phyloP scores from a whole-genome alignment of 73 alveolate genomes.

The Stentor roeselii region DNA sequence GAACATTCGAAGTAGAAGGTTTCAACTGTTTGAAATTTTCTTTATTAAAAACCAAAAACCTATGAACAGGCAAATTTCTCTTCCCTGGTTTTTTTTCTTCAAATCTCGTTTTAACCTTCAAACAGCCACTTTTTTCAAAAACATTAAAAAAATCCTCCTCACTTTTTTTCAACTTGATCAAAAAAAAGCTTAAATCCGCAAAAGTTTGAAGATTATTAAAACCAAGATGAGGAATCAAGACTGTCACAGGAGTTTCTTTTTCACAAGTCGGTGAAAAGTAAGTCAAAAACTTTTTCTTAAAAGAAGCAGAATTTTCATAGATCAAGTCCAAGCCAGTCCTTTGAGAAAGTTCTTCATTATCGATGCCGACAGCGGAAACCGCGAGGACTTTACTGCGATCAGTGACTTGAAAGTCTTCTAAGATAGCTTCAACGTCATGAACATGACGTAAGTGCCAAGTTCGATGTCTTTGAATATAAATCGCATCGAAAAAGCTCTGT shows the following conservation, averaged over 20 bases:
- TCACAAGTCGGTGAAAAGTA: not conserved
- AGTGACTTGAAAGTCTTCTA: not conserved
- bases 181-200: not conserved
- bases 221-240: not conserved
- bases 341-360: not conserved
- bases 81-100: not conserved
- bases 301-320: not conserved
- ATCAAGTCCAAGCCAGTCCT: not conserved
- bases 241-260: not conserved
- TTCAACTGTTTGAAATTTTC: not conserved
- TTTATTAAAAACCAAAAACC: not conserved
- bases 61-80: not conserved
- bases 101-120: not conserved
- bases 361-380: not conserved
- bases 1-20: not conserved
- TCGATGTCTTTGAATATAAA: not conserved
- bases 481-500: not conserved
- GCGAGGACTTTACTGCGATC: not conserved
- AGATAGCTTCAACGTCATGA: not conserved
- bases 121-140: not conserved
- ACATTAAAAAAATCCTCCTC: not conserved
- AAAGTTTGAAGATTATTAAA: too few species aligned
- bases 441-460: not conserved
- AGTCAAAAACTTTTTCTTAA: too few species aligned
- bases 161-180: not conserved